phyloP scores from a whole-genome alignment of 139 green algal genomes.

The Eudorina sp. region DNA sequence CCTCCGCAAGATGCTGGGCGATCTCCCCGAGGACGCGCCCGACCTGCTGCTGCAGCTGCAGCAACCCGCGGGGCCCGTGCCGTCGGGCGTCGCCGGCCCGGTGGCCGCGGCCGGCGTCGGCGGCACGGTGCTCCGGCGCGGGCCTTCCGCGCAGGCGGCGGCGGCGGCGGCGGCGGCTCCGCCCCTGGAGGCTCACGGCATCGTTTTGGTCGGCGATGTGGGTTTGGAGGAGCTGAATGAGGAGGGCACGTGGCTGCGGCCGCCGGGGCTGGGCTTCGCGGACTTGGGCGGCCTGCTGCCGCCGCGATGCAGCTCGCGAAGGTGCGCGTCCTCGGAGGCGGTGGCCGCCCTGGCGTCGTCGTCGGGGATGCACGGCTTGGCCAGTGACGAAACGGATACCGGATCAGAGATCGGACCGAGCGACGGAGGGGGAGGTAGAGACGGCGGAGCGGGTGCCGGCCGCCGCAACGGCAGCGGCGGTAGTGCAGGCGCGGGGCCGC shows the following conservation, averaged over 20 bases:
- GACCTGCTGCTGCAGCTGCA: slow-evolving; percentile 31
- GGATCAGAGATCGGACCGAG: neutral
- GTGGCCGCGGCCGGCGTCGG: neutral
- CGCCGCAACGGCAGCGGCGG: no score
- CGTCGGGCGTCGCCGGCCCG: neutral
- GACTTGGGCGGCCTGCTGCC: slow-evolving; percentile 22
- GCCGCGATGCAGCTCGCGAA: no score
- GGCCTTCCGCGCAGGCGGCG: no score
- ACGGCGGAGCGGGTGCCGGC: neutral
- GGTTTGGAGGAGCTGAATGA: neutral
- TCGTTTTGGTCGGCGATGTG: slow-evolving; percentile 17
- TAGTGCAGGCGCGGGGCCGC: no score
- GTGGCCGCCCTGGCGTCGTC: neutral
- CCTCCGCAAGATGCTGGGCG: slow-evolving; percentile 39
- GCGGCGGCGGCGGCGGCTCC: neutral
- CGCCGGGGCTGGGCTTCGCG: neutral
- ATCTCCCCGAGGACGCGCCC: slow-evolving; percentile 23
- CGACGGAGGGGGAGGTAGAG: neutral
- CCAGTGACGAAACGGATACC: neutral
- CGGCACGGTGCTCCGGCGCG: neutral
- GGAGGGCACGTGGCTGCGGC: neutral
- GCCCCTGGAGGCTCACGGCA: neutral
- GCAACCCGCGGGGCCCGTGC: slow-evolving; percentile 22
- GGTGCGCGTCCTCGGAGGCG: neutral
- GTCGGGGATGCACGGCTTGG: neutral